phyloP scores from a whole-genome alignment of 371 early-diverging fungal genomes.

The Nematocida ironsii region DNA sequence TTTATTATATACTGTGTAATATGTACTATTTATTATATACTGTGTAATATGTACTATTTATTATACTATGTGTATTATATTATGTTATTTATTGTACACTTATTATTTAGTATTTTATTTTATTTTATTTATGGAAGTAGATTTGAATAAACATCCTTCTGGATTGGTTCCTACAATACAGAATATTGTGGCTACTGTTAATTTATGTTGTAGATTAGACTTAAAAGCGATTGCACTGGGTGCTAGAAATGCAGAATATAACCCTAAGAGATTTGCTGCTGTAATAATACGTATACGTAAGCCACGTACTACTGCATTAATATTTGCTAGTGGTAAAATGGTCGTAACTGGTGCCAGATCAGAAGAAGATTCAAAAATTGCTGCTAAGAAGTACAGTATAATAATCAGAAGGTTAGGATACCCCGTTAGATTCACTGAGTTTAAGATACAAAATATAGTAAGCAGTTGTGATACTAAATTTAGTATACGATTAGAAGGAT shows the following conservation, averaged over 20 bases:
- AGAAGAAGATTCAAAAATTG: slow-evolving; percentile 85
- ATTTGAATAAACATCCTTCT: slow-evolving; percentile 57
- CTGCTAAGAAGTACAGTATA: slow-evolving; percentile 96
- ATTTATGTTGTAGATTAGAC: slow-evolving; percentile 95
- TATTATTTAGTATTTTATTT: too few species aligned
- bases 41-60: too few species aligned
- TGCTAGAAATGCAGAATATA: slow-evolving; percentile 99
- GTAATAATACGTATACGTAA: slow-evolving; percentile 98
- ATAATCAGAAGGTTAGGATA: slow-evolving; percentile 99
- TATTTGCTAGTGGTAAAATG: slow-evolving; percentile 99
- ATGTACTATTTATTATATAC: too few species aligned
- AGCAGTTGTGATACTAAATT: slow-evolving; percentile 98
- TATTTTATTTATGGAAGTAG: slow-evolving; percentile 11
- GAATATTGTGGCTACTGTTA: slow-evolving; percentile 99
- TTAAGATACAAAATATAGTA: slow-evolving; percentile 99
- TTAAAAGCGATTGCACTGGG: slow-evolving; percentile 97
- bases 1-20: too few species aligned
- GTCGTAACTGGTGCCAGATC: slow-evolving; percentile 73
- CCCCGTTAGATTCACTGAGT: slow-evolving; percentile 93
- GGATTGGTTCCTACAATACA: slow-evolving; percentile 69
- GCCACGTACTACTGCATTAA: slow-evolving; percentile 98
- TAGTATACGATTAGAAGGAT: slow-evolving; percentile 95
- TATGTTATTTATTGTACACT: too few species aligned
- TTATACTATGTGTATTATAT: too few species aligned
- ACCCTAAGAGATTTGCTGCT: slow-evolving; percentile 99